These are phyloP conservation scores for Trichosporon faecale DNA, from an alignment of 1,284 basidiomycete species.

Conservation along the genomic window DNA sequence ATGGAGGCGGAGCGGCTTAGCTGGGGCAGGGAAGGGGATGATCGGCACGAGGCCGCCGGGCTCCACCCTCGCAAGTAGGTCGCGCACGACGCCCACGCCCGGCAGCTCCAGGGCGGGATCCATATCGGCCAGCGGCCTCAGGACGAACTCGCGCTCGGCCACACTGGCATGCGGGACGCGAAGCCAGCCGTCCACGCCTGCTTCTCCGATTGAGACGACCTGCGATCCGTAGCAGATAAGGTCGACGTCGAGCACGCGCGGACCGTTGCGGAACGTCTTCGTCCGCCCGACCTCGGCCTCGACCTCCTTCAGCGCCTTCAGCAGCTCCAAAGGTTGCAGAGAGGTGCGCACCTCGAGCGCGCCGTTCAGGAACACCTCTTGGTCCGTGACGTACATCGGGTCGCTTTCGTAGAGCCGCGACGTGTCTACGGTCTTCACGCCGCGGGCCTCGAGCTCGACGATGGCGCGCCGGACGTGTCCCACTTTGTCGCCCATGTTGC, in stretches of 20 bases:
- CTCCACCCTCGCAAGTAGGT: constrained; percentile 57
- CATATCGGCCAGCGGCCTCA: constrained; percentile 76
- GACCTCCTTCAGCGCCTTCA: constrained; percentile 69
- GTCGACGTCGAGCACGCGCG: constrained; percentile 87
- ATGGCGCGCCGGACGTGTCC: constrained; percentile 77
- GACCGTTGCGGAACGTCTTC: constrained; percentile 78
- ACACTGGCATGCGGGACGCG: constrained; percentile 80
- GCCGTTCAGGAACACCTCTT: constrained; percentile 86
- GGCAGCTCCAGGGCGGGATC: constrained; percentile 66
- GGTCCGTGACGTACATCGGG: constrained; percentile 93
- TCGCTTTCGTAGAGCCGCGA: constrained; percentile 91
- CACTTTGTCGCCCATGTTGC: constrained; percentile 85
- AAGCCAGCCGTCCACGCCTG: constrained; percentile 59
- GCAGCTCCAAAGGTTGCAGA: constrained; percentile 62
- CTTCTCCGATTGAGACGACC: constrained; percentile 62
- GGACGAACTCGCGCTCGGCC: constrained; percentile 83
- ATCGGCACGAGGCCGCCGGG: constrained; percentile 58
- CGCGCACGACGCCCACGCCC: constrained; percentile 54
- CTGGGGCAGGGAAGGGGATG: constrained; percentile 47
- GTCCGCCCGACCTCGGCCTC: constrained; percentile 77
- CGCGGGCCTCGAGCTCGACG: constrained; percentile 29
- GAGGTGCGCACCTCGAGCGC: constrained; percentile 81
- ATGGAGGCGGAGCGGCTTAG: constrained; percentile 57
- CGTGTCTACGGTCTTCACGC: constrained; percentile 64
- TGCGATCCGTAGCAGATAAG: constrained; percentile 73